A percentile compares a stretch with the other conserved stretches of the same genome.
Conservation (phyloP, 192 early-diverging fungal genomes). For the Coemansia sp. region DNA sequence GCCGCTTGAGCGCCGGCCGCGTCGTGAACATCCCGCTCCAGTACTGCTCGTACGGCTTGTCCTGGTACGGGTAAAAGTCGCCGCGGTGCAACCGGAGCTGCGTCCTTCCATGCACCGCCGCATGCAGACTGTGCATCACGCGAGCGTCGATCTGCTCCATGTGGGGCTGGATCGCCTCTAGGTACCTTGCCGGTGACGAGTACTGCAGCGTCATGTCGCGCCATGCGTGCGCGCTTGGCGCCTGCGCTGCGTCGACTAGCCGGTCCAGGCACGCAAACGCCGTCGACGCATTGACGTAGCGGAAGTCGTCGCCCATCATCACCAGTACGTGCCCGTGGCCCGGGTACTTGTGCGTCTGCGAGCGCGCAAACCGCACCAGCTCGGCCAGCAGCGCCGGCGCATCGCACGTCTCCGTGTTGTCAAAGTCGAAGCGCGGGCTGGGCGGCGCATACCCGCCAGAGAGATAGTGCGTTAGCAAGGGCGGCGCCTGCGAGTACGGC, state of each 20-base stretch:
- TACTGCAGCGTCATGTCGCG: conserved; percentile 23
- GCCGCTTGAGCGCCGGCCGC: conserved; percentile 42
- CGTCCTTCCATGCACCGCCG: background rate
- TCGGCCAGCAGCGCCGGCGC: conserved; percentile 17
- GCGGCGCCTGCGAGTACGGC: background rate
- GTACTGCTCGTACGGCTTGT: conserved; percentile 52
- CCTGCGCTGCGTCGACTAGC: conserved; percentile 8
- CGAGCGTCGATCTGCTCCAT: conserved; percentile 3
- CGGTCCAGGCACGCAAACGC: conserved; percentile 42
- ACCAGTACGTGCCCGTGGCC: conserved; percentile 46
- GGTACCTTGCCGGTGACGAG: conserved; percentile 32
- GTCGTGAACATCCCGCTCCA: conserved; percentile 46
- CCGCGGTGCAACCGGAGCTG: conserved; percentile 15
- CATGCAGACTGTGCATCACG: background rate
- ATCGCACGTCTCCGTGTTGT: conserved; percentile 23
- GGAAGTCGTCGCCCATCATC: conserved; percentile 53
- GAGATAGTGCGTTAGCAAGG: conserved; percentile 40
- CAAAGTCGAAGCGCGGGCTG: conserved; percentile 41
- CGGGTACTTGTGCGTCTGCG: conserved; percentile 40
- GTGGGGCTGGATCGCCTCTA: conserved; percentile 15
- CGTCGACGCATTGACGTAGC: conserved; percentile 21
- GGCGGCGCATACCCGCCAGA: conserved; percentile 35
- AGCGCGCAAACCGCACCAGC: conserved; percentile 21
- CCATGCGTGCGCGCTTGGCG: background rate
- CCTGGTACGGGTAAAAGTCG: conserved; percentile 52